Percentiles rank a stretch among this genome's conserved stretches.
Conservation (phyloP, 768 basidiomycete species). For the Tubosaeta sp. region DNA sequence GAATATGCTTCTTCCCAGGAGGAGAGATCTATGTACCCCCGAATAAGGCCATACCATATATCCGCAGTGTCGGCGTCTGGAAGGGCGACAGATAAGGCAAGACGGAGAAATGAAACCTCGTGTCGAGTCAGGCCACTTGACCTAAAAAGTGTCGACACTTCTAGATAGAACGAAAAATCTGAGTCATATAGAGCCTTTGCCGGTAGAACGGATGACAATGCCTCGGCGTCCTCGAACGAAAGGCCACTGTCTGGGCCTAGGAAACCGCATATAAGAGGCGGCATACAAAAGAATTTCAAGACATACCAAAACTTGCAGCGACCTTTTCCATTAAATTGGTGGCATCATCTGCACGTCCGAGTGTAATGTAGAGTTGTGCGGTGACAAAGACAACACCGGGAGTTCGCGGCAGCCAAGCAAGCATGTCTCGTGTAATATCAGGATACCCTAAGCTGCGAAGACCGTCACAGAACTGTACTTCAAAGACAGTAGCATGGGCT, state of each 20-base stretch:
- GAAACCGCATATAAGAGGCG: constrained; percentile 6
- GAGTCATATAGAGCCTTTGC: constrained; percentile 52
- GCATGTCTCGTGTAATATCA: constrained; percentile 55
- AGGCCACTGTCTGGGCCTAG: constrained; percentile 48
- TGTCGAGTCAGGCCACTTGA: constrained; percentile 48
- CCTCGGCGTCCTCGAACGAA: constrained; percentile 58
- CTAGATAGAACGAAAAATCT: constrained; percentile 71
- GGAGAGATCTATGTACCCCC: constrained; percentile 67
- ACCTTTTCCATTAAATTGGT: constrained; percentile 67
- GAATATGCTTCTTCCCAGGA: constrained; percentile 88
- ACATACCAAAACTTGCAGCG: constrained; percentile 70
- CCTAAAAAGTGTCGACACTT: constrained; percentile 73
- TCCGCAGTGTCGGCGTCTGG: constrained; percentile 50
- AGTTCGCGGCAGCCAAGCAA: constrained; percentile 76
- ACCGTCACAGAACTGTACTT: constrained; percentile 69
- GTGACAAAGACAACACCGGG: constrained; percentile 73
- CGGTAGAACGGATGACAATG: constrained; percentile 60
- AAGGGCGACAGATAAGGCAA: constrained; percentile 72
- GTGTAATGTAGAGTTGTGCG: constrained; percentile 60
- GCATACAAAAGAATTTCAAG: constrained; percentile 2
- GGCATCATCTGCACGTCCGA: constrained; percentile 71
- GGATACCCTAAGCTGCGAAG: constrained; percentile 62
- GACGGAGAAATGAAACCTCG: constrained; percentile 70
- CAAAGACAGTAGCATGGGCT: constrained; percentile 60
- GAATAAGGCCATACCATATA: constrained; percentile 79